Evolutionary conservation across 805 yeast species (phyloP).

Genomic region (Starmerella khaoyaiensis): DNA sequence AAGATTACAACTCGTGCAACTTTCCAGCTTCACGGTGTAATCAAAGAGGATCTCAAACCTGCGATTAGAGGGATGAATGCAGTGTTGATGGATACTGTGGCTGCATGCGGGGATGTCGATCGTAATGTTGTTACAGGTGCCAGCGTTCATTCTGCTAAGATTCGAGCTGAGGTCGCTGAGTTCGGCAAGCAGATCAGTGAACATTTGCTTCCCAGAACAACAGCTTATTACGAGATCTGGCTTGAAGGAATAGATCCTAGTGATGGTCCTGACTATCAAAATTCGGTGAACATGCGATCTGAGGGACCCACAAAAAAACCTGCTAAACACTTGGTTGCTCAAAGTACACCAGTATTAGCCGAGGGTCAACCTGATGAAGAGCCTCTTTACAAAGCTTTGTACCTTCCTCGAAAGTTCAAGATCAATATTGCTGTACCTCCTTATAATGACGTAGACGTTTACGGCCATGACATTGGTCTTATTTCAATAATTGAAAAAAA

Average conservation of each 20-base stretch:
- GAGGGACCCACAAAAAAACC: constrained; percentile 59
- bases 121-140: constrained; percentile 91
- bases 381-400: constrained; percentile 76
- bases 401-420: constrained; percentile 91
- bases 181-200: constrained; percentile 59
- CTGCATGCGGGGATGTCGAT: constrained; percentile 97
- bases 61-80: constrained; percentile 89
- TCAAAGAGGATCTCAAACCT: constrained; percentile 77
- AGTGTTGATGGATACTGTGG: constrained; percentile 81
- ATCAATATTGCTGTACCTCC: constrained; percentile 92
- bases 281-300: constrained; percentile 49
- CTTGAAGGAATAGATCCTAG: constrained; percentile 58
- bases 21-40: constrained; percentile 88
- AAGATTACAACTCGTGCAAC: constrained; percentile 95
- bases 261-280: constrained; percentile 54
- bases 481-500: constrained; percentile 60
- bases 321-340: constrained; percentile 64
- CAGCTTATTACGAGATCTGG: constrained; percentile 97
- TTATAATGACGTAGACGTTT: constrained; percentile 90
- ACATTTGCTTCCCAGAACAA: constrained; percentile 74
- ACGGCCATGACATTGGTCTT: constrained; percentile 88
- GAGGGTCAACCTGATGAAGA: constrained; percentile 50
- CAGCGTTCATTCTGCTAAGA: constrained; percentile 69
- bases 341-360: constrained; percentile 40
- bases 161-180: constrained; percentile 61